Percentiles rank a stretch among this genome's conserved stretches.
These are phyloP conservation scores for Penicillium daleae DNA, from an alignment of 495 filamentous ascomycete genomes.

Conservation along the genomic window DNA sequence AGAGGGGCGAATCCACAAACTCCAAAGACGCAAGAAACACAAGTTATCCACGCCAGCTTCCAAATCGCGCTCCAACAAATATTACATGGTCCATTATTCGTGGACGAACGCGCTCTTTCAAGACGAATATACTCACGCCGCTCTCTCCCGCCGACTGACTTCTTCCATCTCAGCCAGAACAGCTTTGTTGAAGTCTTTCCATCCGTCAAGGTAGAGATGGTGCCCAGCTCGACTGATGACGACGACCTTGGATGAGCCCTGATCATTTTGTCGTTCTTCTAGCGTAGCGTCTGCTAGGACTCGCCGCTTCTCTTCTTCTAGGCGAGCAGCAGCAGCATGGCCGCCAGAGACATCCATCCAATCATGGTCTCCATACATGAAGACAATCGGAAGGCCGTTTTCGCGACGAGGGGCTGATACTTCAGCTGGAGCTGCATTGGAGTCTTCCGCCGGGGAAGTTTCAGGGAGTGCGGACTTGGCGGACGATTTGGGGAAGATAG, in stretches of 20 bases:
- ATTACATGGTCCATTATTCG: conserved; percentile 22
- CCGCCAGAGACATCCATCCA: conserved; percentile 98
- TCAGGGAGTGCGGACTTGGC: conserved; percentile 11
- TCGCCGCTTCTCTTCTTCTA: conserved; percentile 67
- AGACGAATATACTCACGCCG: conserved; percentile 14
- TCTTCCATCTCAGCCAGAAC: conserved; percentile 81
- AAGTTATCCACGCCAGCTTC: conserved; percentile 6
- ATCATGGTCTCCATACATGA: conserved; percentile 96
- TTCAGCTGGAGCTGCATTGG: background rate
- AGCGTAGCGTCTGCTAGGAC: conserved; percentile 60
- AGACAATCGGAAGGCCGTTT: conserved; percentile 78
- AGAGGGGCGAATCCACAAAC: conserved; percentile 8
- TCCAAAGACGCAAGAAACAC: conserved; percentile 8
- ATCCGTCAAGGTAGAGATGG: conserved; percentile 90
- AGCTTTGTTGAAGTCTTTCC: conserved; percentile 83
- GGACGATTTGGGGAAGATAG: conserved; percentile 17
- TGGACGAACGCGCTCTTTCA: conserved; percentile 1
- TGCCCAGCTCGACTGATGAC: conserved; percentile 84
- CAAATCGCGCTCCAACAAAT: conserved; percentile 14
- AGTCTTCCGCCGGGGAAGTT: conserved; percentile 13
- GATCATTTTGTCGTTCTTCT: conserved; percentile 71
- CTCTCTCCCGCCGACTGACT: conserved; percentile 51
- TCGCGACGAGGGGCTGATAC: conserved; percentile 51
- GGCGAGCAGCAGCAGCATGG: conserved; percentile 76
- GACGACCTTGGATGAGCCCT: conserved; percentile 82